Evolutionary conservation across 805 yeast genomes (phyloP), one percentile per base, ranked within the genome.

Genomic region (Candida mattraensis): DNA sequence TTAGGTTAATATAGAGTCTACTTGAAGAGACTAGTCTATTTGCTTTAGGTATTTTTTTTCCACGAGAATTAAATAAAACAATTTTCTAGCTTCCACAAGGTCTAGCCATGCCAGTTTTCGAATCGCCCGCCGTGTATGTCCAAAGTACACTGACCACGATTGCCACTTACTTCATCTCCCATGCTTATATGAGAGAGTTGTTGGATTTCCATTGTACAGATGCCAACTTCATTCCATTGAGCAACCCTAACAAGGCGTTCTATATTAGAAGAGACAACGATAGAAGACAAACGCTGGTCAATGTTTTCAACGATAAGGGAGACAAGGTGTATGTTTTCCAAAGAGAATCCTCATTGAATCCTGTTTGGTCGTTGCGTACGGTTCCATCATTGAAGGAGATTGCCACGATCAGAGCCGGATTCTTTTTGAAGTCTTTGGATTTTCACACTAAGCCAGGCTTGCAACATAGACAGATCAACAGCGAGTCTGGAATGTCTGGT

Each of bases 321-420:
- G 56, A 52, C 18, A 68, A 69, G 41, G 50, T 64, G 11, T 77
- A 69, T 53, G 63, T 75, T n/a, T 61, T 77, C 49, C 80, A 76
- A 56, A 62, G 81, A 31, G 62, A 61, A 42, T 63, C 76, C 13
- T 55, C 72, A 2, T 48, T 64, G 34, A 67, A 69, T 33, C 76
- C 77, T 13, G 67, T 67, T 16, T 78, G 83, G 83, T 51, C 70
- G n/a, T 50, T 78, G 51, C 55, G 66, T 18, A 58, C 64, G 3
- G 62, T 48, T 35, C 78, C 79, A 13, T 51, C 61, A 11, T 60
- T 77, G 44, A 56, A 48, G 32, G 78, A 72, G 46, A 63, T 73
- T 33, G 77, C 80, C 6, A 67, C 78, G 2, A 58, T 78, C 33
- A 62, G 72, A 40, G 69, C 74, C 20, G 79, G 81, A 1, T 60